Evolutionary conservation across 148 eudicot species (phyloP), one percentile per base, ranked within the genome.

Genomic region (Vaccinium darrowii): DNA sequence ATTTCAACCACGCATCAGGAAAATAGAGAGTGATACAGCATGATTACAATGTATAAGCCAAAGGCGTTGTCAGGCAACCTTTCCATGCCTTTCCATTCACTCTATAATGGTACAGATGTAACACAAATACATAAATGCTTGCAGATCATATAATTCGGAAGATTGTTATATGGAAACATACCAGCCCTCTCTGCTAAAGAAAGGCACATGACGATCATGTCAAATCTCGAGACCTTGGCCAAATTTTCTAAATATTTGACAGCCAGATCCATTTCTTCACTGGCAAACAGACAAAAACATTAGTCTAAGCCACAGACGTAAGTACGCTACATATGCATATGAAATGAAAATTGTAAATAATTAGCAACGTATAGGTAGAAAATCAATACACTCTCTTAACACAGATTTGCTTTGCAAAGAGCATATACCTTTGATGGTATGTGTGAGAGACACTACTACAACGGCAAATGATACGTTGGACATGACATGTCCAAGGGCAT

Each of bases 191-290:
- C 98, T 60, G 92, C 57, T 27, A 93, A 85, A 60, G 98, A 86
- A 90, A 97, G 98, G 81, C 98, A 97, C 98, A 97, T 86, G 85
- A 97, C 88, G 86, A 95, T 86, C 93, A 91, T 94, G 82, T 91
- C 93, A 84, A 97, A 97, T 88, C 99, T 94, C 52, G 98, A 88
- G 86, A 97, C 87, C 85, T 90, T 90, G 81, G 92, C 87, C 52
- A 97, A 84, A 85, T 88, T 92, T 80, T 94, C 91, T n/a, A n/a
- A n/a, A n/a, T n/a, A n/a, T n/a, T n/a, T n/a, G n/a, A n/a, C n/a
- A n/a, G n/a, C n/a, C n/a, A n/a, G n/a, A n/a, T n/a, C n/a, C n/a
- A n/a, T n/a, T n/a, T n/a, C n/a, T n/a, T n/a, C n/a, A n/a, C n/a
- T n/a, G n/a, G n/a, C n/a, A n/a, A n/a, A n/a, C n/a, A n/a, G n/a